Evolutionary conservation across 225 moss, liverwort and hornwort species (phyloP).

Genomic region (Ulota crispa): DNA sequence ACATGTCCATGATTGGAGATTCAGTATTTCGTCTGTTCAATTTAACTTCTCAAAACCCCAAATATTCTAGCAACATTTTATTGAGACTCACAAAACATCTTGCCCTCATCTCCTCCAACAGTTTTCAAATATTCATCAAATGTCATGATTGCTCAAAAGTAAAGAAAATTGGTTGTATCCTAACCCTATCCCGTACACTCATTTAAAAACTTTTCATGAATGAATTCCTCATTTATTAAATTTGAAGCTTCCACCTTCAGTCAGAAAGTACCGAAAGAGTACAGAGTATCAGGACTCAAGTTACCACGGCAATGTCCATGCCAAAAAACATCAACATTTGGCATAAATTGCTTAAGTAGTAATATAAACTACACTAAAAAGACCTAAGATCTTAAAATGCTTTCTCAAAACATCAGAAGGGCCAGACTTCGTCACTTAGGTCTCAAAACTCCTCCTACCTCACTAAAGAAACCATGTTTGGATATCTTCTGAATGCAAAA

Average conservation of each 20-base stretch:
- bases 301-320: not conserved
- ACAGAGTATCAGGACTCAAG: not conserved
- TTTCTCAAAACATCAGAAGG: slow-evolving; percentile 43
- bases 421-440: slow-evolving; percentile 15
- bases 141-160: not conserved
- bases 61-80: no score
- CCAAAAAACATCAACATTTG: not conserved
- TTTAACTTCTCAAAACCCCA: no score
- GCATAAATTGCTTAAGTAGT: not conserved
- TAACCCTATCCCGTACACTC: not conserved
- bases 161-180: not conserved
- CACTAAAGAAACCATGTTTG: slow-evolving; percentile 18
- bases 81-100: no score
- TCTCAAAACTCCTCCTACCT: slow-evolving; percentile 9
- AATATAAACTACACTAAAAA: slow-evolving; percentile 23
- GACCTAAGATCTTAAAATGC: slow-evolving; percentile 32
- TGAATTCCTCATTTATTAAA: not conserved
- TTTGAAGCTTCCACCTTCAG: not conserved
- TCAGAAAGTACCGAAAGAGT: not conserved
- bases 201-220: not conserved
- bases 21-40: no score
- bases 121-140: not conserved
- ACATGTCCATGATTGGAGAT: not conserved
- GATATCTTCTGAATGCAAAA: slow-evolving; percentile 8
- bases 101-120: not conserved